phyloP scores from a whole-genome alignment of 176 grass and related monocot genomes.

The Miscanthus lutarioriparius region DNA sequence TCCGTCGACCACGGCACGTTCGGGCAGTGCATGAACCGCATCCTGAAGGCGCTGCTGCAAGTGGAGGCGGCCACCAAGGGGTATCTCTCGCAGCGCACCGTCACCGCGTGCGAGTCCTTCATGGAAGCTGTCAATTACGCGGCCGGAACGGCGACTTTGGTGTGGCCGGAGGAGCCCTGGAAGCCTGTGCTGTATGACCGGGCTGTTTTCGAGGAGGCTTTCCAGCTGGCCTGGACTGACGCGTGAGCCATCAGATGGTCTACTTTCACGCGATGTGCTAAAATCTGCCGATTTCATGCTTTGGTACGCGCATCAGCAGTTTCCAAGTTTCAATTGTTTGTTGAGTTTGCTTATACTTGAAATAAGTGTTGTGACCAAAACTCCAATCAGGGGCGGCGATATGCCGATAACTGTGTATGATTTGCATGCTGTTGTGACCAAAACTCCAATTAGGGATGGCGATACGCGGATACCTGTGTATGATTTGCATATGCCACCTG shows the following conservation, averaged over 20 bases:
- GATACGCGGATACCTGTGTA: too few species aligned
- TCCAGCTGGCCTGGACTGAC: slow-evolving; percentile 8
- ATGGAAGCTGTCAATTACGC: not conserved
- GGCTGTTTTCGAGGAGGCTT: slow-evolving; percentile 22
- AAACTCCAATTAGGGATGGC: too few species aligned
- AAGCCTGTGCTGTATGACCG: slow-evolving; percentile 17
- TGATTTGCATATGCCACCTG: too few species aligned
- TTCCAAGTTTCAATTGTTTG: not conserved
- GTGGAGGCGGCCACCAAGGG: not conserved
- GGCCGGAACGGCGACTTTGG: not conserved
- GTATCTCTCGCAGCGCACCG: not conserved
- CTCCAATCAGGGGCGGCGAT: too few species aligned
- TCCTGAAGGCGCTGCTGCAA: not conserved
- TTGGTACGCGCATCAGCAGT: not conserved
- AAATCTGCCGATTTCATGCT: not conserved
- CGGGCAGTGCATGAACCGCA: not conserved
- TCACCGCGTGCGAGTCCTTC: not conserved
- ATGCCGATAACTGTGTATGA: too few species aligned
- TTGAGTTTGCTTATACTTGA: too few species aligned
- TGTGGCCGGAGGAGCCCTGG: not conserved
- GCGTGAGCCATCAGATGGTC: not conserved
- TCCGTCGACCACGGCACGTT: not conserved
- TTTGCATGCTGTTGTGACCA: too few species aligned
- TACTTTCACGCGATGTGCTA: not conserved
- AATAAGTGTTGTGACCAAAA: too few species aligned